Evolutionary conservation across 2,329 filamentous ascomycete species (phyloP), one percentile per base, ranked within the genome.

Genomic region (Phaeosphaeriaceae sp.): DNA sequence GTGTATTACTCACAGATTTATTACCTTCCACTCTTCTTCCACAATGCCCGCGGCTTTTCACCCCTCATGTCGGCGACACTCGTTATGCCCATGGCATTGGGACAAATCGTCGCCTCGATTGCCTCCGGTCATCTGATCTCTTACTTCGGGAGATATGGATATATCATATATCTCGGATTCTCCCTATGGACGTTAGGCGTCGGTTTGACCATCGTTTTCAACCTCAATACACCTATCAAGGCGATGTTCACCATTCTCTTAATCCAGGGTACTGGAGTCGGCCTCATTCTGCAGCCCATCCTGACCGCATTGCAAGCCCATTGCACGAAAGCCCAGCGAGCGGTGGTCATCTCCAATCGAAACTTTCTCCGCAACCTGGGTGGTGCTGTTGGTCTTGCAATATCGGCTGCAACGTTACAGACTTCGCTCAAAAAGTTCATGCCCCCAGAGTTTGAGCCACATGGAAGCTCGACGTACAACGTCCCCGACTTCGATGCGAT

Each of bases 301-400:
- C 77, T 89, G 0, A 80, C 88, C 4, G 87, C 86, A 2, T 71
- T 86, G 15, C 86, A 88, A 68, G 85, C 86, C 0, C 69, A 73
- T 40, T 67, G 65, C 22, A 78, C 80, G 1, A 86, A 86, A 68
- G 75, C 82, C 0, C 83, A 89, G 46, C 81, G 88, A 21, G 88
- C 88, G 0, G 84, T 89, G 1, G 83, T 88, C 21, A 89, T 88
- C 35, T 86, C 85, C 2, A 84, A 85, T 52, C 81, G 88, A 1
- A 90, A 90, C 64, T 89, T 89, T 68, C 80, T 89, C 59, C 83
- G 88, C 8, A 84, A 83, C 49, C 77, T 86, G 3, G 87, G 88
- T 10, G 87, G 86, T 23, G 80, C 86, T 1, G 79, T 83, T 15
- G 87, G 87, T 0, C 80, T 90, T 0, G 86, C 86, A 0, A 76